Percentiles rank a stretch among this genome's conserved stretches.
These are phyloP conservation scores for Xerocomellus intermedius DNA, from an alignment of 768 basidiomycete genomes.

Conservation along the genomic window DNA sequence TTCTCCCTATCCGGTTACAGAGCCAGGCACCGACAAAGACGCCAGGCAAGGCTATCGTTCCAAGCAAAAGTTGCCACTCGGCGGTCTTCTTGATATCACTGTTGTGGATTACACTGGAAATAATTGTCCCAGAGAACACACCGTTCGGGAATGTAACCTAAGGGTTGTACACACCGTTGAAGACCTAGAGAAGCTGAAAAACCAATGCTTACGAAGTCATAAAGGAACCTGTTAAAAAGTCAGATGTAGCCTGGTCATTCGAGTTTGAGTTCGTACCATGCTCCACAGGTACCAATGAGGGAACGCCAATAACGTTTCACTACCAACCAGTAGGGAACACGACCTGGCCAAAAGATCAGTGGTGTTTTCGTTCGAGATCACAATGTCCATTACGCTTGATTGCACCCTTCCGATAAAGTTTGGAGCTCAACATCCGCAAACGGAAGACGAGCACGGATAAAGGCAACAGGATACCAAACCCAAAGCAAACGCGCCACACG, in stretches of 20 bases:
- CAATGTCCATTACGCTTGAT: constrained; percentile 51
- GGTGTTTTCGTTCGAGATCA: neutral
- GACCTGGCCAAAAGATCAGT: constrained; percentile 34
- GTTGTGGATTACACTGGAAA: constrained; percentile 60
- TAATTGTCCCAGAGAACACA: constrained; percentile 66
- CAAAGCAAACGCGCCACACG: constrained; percentile 69
- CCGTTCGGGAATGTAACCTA: constrained; percentile 73
- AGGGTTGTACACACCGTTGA: neutral
- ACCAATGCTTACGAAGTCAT: constrained; percentile 52
- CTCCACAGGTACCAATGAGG: constrained; percentile 70
- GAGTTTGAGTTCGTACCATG: constrained; percentile 45
- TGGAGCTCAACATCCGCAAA: constrained; percentile 67
- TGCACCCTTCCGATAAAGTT: constrained; percentile 60
- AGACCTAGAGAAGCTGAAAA: neutral
- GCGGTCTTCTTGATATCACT: constrained; percentile 57
- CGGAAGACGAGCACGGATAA: constrained; percentile 72
- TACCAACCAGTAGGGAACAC: constrained; percentile 60
- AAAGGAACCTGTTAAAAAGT: constrained; percentile 52
- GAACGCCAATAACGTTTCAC: constrained; percentile 64
- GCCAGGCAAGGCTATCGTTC: constrained; percentile 61
- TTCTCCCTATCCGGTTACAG: constrained; percentile 54
- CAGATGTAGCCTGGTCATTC: neutral
- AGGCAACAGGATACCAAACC: constrained; percentile 60
- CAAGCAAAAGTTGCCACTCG: constrained; percentile 69
- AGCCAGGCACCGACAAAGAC: constrained; percentile 49